These are phyloP conservation scores for Sclerotinia trifoliorum DNA, from an alignment of 2,329 filamentous ascomycete genomes.

Conservation along the genomic window DNA sequence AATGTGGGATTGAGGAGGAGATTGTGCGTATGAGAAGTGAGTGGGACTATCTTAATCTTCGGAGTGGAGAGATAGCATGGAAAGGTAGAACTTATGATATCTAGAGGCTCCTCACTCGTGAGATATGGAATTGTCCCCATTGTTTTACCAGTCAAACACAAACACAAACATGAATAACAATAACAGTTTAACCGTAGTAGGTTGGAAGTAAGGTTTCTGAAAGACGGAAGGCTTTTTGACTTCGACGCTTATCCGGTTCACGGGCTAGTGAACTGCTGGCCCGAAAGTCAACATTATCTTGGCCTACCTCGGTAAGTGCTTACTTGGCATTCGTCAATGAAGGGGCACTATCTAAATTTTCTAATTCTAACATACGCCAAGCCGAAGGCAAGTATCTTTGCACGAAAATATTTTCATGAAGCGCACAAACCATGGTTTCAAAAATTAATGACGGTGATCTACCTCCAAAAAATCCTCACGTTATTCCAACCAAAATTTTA, in stretches of 20 bases:
- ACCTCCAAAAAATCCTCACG: not conserved
- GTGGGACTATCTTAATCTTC: constrained; percentile 1
- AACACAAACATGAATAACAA: not conserved
- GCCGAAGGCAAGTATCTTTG: not conserved
- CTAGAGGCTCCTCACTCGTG: not conserved
- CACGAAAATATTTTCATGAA: constrained; percentile 1
- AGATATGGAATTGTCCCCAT: not conserved
- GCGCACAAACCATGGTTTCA: constrained; percentile 6
- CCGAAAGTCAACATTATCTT: not conserved
- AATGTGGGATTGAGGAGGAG: constrained; percentile 10
- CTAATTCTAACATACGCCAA: constrained; percentile 6
- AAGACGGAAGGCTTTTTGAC: not conserved
- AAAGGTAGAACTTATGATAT: not conserved
- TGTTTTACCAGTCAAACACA: not conserved
- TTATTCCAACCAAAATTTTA: not conserved
- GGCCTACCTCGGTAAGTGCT: not conserved
- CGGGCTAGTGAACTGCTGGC: constrained; percentile 1
- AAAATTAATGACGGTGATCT: constrained; percentile 9
- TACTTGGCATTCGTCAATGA: not conserved
- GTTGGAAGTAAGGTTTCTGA: not conserved
- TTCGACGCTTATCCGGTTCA: not conserved
- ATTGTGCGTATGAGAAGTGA: constrained; percentile 7
- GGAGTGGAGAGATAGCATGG: not conserved
- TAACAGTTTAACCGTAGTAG: not conserved
- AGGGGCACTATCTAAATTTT: not conserved